A percentile compares a stretch with the other conserved stretches of the same genome.
Evolutionary conservation across 1,139 yeast genomes (phyloP).

Genomic region (Pichia cactophila): DNA sequence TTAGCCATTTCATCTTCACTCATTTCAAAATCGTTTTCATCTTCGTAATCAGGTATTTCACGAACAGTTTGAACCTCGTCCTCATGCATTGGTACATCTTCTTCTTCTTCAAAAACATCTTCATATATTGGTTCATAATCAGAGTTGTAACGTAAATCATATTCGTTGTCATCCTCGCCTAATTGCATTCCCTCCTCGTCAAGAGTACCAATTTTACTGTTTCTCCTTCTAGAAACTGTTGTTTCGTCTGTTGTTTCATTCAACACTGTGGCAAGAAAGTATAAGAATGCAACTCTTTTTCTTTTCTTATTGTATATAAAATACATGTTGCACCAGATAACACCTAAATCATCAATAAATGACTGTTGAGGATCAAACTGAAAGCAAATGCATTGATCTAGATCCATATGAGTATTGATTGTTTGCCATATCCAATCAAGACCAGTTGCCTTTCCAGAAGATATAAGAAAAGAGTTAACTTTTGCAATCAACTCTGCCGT

Average conservation of each 20-base stretch:
- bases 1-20: conserved; percentile 28
- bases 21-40: conserved; percentile 31
- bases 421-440: conserved; percentile 81
- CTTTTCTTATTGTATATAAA: conserved; percentile 85
- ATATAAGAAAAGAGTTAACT: conserved; percentile 72
- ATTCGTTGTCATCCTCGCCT: conserved; percentile 28
- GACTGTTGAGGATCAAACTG: conserved; percentile 76
- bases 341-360: conserved; percentile 66
- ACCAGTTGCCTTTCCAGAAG: conserved; percentile 58
- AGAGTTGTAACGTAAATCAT: conserved; percentile 27
- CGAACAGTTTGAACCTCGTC: conserved; percentile 9
- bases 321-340: conserved; percentile 89
- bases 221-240: conserved; percentile 19
- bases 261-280: conserved; percentile 36
- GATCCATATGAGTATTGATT: conserved; percentile 75
- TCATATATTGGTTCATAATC: conserved; percentile 25
- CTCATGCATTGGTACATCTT: conserved; percentile 18
- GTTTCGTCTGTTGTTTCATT: conserved; percentile 6
- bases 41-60: conserved; percentile 29
- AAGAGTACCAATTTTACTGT: conserved; percentile 27
- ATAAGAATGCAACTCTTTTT: conserved; percentile 83
- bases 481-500: conserved; percentile 54
- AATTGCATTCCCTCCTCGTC: conserved; percentile 24
- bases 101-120: conserved; percentile 27
- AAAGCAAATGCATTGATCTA: conserved; percentile 69